These are phyloP conservation scores for Lachancea sp. DNA, from an alignment of 805 yeast species.

Conservation along the genomic window DNA sequence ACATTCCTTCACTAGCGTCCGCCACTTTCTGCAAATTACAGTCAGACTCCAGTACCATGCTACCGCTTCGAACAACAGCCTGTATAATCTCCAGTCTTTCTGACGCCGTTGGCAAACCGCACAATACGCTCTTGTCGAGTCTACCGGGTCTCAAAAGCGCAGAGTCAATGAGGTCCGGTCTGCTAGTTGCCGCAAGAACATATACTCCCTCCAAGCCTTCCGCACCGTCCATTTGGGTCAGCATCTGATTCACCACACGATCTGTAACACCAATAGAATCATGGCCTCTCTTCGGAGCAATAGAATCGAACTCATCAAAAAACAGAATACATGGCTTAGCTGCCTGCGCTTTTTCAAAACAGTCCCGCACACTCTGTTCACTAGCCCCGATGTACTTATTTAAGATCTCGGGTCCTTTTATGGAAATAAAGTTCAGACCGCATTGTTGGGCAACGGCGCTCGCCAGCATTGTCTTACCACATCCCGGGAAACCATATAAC, in stretches of 20 bases:
- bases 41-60: constrained; percentile 45
- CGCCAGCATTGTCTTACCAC: constrained; percentile 91
- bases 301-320: constrained; percentile 94
- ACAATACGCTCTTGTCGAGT: constrained; percentile 83
- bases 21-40: constrained; percentile 56
- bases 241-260: constrained; percentile 91
- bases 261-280: constrained; percentile 98
- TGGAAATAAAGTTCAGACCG: constrained; percentile 86
- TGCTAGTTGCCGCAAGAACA: constrained; percentile 89
- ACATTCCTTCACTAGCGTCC: constrained; percentile 58
- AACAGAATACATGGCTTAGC: constrained; percentile 91
- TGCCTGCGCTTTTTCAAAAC: constrained; percentile 89
- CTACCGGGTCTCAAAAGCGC: constrained; percentile 95
- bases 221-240: constrained; percentile 99
- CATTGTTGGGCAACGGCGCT: constrained; percentile 92
- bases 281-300: constrained; percentile 97
- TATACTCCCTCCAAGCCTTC: constrained; percentile 96
- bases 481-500: constrained; percentile 94
- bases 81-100: constrained; percentile 69
- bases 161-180: constrained; percentile 94
- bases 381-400: constrained; percentile 96
- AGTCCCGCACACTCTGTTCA: constrained; percentile 87
- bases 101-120: constrained; percentile 71
- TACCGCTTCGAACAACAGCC: constrained; percentile 12
- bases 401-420: constrained; percentile 92